These are phyloP conservation scores for Pseudogymnoascus sp. DNA, from an alignment of 2,329 filamentous ascomycete genomes.

Conservation along the genomic window DNA sequence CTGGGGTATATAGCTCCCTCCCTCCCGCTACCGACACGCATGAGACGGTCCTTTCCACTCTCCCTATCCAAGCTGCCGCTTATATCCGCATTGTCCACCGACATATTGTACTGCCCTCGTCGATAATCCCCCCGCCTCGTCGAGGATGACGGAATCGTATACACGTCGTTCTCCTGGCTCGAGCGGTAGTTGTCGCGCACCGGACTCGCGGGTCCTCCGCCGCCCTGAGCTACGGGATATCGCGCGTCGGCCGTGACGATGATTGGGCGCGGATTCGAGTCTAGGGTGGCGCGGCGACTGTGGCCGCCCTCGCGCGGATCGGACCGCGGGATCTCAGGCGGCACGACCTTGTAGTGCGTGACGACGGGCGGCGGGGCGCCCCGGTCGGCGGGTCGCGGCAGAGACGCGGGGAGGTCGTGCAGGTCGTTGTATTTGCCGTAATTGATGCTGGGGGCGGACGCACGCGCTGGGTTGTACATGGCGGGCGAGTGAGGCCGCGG, in stretches of 20 bases:
- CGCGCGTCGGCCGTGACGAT: constrained; percentile 44
- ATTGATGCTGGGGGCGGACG: constrained; percentile 46
- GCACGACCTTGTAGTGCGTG: constrained; percentile 49
- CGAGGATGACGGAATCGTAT: constrained; percentile 51
- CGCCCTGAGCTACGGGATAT: constrained; percentile 23
- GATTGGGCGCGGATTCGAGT: constrained; percentile 43
- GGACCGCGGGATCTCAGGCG: constrained; percentile 38
- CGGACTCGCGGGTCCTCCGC: constrained; percentile 38
- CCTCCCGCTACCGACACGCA: constrained; percentile 18
- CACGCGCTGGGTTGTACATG: constrained; percentile 42
- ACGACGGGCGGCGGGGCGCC: constrained; percentile 36
- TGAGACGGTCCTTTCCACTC: constrained; percentile 14
- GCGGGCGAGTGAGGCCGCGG: constrained; percentile 37
- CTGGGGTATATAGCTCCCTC: constrained; percentile 21
- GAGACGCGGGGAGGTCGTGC: constrained; percentile 40
- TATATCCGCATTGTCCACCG: constrained; percentile 43
- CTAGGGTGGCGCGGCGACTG: constrained; percentile 41
- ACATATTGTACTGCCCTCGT: constrained; percentile 36
- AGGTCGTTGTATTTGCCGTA: constrained; percentile 46
- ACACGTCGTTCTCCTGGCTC: constrained; percentile 46
- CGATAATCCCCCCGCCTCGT: constrained; percentile 32
- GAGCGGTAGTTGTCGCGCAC: constrained; percentile 44
- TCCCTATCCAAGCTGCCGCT: constrained; percentile 18
- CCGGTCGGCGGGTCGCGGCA: constrained; percentile 27
- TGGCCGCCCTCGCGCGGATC: constrained; percentile 42